Percentiles rank a stretch among this genome's conserved stretches.
These are phyloP conservation scores for Acanthamoeba rhysodes DNA, from an alignment of 208 protist species.

Conservation along the genomic window DNA sequence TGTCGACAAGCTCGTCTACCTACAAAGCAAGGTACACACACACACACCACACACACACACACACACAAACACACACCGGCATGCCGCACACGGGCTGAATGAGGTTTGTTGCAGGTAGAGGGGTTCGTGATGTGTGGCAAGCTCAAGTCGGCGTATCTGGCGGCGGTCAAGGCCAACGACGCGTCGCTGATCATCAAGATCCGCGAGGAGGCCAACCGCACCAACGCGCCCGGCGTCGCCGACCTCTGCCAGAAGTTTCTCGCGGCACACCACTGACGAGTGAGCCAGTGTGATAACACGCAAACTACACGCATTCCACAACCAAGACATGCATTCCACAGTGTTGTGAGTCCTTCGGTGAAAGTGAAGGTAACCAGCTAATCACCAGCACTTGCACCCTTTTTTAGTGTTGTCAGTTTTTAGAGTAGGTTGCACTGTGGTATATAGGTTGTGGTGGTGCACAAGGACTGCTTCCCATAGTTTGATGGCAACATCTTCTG, in stretches of 20 bases:
- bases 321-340: no score
- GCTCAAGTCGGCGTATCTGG: constrained; percentile 64
- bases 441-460: no score
- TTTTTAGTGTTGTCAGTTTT: no score
- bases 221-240: neutral
- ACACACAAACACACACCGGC: no score
- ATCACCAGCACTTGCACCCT: no score
- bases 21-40: neutral
- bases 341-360: no score
- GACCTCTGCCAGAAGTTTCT: constrained; percentile 50
- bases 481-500: no score
- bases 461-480: no score
- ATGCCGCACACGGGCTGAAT: no score
- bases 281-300: neutral
- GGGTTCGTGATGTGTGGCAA: constrained; percentile 39
- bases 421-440: no score
- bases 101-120: neutral
- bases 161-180: constrained; percentile 43
- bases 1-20: constrained; percentile 28
- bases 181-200: constrained; percentile 34
- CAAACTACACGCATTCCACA: neutral
- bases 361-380: no score
- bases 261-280: neutral
- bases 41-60: neutral
- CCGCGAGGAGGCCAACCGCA: constrained; percentile 27